Evolutionary conservation across 805 yeast genomes (phyloP).

Genomic region (Clavispora phyllophila): DNA sequence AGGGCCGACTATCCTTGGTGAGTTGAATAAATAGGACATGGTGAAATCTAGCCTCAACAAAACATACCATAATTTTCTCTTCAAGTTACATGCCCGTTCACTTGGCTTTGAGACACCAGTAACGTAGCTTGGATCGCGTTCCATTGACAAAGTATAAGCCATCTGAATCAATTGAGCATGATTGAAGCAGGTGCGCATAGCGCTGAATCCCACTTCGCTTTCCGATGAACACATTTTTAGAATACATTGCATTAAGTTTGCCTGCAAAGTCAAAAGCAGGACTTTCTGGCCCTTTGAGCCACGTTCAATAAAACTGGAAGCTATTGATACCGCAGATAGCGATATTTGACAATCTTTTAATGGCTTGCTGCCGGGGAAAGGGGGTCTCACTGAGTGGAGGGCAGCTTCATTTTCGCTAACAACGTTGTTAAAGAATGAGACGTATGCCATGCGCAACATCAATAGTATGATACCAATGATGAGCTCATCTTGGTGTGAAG

Average conservation of each 20-base stretch:
- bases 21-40: slow-evolving; percentile 8
- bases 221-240: slow-evolving; percentile 13
- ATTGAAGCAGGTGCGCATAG: slow-evolving; percentile 6
- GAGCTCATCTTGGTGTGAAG: slow-evolving; percentile 10
- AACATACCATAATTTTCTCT: slow-evolving; percentile 15
- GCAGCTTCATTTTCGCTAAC: slow-evolving; percentile 7
- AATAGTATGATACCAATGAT: slow-evolving; percentile 12
- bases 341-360: slow-evolving; percentile 13
- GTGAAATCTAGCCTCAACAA: slow-evolving; percentile 11
- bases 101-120: slow-evolving; percentile 4
- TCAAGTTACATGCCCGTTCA: slow-evolving; percentile 8
- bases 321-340: slow-evolving; percentile 12
- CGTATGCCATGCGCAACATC: slow-evolving; percentile 14
- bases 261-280: slow-evolving; percentile 15
- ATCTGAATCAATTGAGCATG: slow-evolving; percentile 7
- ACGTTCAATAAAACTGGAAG: slow-evolving; percentile 10
- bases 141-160: slow-evolving; percentile 11
- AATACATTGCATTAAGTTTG: slow-evolving; percentile 12
- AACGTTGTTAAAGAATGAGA: slow-evolving; percentile 13
- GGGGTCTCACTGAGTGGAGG: slow-evolving; percentile 2
- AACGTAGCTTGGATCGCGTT: slow-evolving; percentile 13
- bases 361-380: slow-evolving; percentile 2
- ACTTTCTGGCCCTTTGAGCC: slow-evolving; percentile 8
- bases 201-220: slow-evolving; percentile 9
- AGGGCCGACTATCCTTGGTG: slow-evolving; percentile 6